Base-by-base conservation (phyloP, 345 rosid genomes). In the Lepidium africanum region DNA sequence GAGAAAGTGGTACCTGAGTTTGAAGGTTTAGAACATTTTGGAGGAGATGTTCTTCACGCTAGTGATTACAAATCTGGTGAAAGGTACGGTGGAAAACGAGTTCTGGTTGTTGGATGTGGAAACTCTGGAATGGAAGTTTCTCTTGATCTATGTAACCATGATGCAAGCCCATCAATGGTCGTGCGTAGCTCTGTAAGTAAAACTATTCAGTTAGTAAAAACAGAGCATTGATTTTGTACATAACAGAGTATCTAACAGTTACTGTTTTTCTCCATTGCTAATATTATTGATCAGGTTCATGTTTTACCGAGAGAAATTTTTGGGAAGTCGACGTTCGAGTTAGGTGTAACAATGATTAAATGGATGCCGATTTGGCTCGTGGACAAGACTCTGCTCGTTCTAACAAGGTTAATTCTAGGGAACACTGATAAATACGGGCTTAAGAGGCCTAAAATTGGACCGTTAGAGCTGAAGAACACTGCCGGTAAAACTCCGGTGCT, bases 121-220 rank as follows among this genome's bases (percentile, higher is more conserved):
- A 86, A 90, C 77, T 90, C 97, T 2, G 95, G 97, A 70, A 90
- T 90, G 97, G 95, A 90, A 60, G 86, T 86, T 11, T 86, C 89
- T 74, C 83, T 88, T 17, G 97, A 90, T 71, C 90, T 90, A 14
- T 81, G 81, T 39, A 88, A 83, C 60, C 80, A 88, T 69, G 65
- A 73, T 13, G 89, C 85, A 25, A 78, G 61, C 52, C 92, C 92
- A 36, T 86, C 86, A 7, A 83, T 90, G 90, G 97, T 90, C 39
- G 88, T 85, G 54, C 84, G 96, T 16, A 82, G 81, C 80, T 78
- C 91, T 64, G 97, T 90, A 72, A 78, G 94, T 79, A 65, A 40
- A 45, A n/a, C 16, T 4, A 56, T 0, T 7, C 16, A 63, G 33
- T 53, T 11, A 15, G 19, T 14, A 1, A 61, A 43, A 33, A 45